phyloP scores from a whole-genome alignment of 495 filamentous ascomycete genomes.

The Pseudoneurospora amorphoporcata region DNA sequence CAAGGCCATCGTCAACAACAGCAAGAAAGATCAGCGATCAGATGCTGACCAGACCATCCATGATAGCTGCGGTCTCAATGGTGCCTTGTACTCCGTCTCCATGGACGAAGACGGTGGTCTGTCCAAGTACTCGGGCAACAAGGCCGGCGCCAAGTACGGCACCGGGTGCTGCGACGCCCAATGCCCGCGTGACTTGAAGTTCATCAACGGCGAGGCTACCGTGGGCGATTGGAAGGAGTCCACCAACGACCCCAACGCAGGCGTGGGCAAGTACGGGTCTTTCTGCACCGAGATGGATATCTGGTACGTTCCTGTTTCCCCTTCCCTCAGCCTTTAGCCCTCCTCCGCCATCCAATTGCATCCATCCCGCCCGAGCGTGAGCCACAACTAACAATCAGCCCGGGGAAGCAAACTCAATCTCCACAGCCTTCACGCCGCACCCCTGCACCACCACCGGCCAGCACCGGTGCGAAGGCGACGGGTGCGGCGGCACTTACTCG shows the following conservation, averaged over 20 bases:
- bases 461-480: slow-evolving; percentile 40
- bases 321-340: not conserved
- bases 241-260: slow-evolving; percentile 45
- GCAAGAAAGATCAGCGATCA: slow-evolving; percentile 37
- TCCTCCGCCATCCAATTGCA: not conserved
- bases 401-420: slow-evolving; percentile 51
- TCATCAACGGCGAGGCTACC: slow-evolving; percentile 44
- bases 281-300: slow-evolving; percentile 67
- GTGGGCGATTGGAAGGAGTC: slow-evolving; percentile 48
- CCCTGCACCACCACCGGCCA: slow-evolving; percentile 50
- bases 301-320: slow-evolving; percentile 21
- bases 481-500: slow-evolving; percentile 39
- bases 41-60: slow-evolving; percentile 29
- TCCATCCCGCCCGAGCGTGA: not conserved
- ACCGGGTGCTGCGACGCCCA: slow-evolving; percentile 48
- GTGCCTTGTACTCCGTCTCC: slow-evolving; percentile 44
- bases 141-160: slow-evolving; percentile 48
- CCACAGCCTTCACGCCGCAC: slow-evolving; percentile 54
- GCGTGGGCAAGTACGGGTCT: slow-evolving; percentile 47
- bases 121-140: slow-evolving; percentile 38
- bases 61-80: slow-evolving; percentile 41
- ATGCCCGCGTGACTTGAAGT: slow-evolving; percentile 41
- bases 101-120: slow-evolving; percentile 46
- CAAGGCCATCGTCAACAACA: not conserved
- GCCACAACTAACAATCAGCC: not conserved